Conservation (phyloP, 2,329 filamentous ascomycete genomes). For the Geosmithia flava region DNA sequence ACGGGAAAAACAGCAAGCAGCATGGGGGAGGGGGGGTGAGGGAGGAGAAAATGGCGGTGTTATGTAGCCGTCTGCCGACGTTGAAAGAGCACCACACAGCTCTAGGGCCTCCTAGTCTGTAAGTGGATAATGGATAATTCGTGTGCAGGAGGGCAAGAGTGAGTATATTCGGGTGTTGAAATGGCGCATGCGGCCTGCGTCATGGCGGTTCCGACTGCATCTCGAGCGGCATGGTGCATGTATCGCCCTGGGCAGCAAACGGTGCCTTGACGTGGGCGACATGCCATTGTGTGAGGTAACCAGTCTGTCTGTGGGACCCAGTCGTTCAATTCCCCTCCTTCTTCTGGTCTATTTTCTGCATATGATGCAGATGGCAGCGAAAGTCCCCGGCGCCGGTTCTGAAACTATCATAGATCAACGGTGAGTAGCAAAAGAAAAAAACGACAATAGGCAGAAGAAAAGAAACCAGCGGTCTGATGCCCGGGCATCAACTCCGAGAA, state of each 20-base stretch:
- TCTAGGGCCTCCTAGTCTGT: too few relatives aligned
- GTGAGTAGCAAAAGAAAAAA: background rate
- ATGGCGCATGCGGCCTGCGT: background rate
- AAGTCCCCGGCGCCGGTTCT: background rate
- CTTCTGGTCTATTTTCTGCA: background rate
- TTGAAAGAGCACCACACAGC: background rate
- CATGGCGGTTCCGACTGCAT: background rate
- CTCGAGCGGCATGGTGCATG: background rate
- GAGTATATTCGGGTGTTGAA: background rate
- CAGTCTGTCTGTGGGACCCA: background rate
- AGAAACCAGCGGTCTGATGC: background rate
- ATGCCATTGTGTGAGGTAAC: background rate
- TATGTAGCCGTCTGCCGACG: background rate
- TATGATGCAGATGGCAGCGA: background rate
- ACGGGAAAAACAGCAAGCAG: background rate
- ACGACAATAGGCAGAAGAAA: background rate
- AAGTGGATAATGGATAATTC: background rate
- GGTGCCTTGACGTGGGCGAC: background rate
- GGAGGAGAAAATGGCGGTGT: background rate
- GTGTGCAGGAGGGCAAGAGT: too few relatives aligned
- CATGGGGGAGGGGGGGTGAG: background rate
- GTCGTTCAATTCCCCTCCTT: background rate
- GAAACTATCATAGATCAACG: background rate
- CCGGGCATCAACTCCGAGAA: too few relatives aligned
- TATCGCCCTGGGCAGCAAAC: background rate